Base-by-base conservation (phyloP, 768 basidiomycete species). In the Phanerochaete carnosa region DNA sequence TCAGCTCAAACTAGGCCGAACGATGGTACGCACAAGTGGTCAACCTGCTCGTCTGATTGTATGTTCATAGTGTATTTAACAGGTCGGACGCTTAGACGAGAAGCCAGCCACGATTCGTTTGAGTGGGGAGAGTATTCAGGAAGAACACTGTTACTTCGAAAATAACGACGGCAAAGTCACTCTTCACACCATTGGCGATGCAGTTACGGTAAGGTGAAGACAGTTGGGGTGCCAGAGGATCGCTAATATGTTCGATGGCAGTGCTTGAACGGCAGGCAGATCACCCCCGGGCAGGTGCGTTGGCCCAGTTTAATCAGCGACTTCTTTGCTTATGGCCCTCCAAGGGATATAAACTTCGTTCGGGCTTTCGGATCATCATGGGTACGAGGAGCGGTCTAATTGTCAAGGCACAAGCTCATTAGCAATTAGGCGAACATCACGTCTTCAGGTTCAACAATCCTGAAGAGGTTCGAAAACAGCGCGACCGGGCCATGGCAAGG, bases 391-490 rank as follows among this genome's bases (percentile, higher is more conserved):
- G 16, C 19, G 25, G 47, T 46, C 26, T 37, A 16, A 4, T 54
- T 1, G 50, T 12, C 28, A 22, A 43, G 33, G 28, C n/a, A 26
- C 16, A 26, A 22, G 52, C 43, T 43, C 9, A 30, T 25, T 29
- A 22, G 1, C 16, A 32, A 37, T 7, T 62, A 93, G 92, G 96
- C 57, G 95, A 98, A 66, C 88, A 94, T 64, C 97, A 99, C 76
- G 95, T 98, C 58, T 99, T 99, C 74, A 86, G 97, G 19, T 98
- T 97, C 75, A 98, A 92, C 69, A 91, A 96, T 68, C 94, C 94
- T 0, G 93, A 95, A 73, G 93, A 94, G 74, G 94, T 95, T 62
- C 91, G 94, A 64, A 94, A 92, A 70, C 90, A 86, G 68, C 86
- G 94, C 45, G 90, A 95, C 73, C 87, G 92, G 45, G 89, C 88